These are phyloP conservation scores for Aspergillus nomiae DNA, from an alignment of 2,329 filamentous ascomycete species.

Conservation along the genomic window DNA sequence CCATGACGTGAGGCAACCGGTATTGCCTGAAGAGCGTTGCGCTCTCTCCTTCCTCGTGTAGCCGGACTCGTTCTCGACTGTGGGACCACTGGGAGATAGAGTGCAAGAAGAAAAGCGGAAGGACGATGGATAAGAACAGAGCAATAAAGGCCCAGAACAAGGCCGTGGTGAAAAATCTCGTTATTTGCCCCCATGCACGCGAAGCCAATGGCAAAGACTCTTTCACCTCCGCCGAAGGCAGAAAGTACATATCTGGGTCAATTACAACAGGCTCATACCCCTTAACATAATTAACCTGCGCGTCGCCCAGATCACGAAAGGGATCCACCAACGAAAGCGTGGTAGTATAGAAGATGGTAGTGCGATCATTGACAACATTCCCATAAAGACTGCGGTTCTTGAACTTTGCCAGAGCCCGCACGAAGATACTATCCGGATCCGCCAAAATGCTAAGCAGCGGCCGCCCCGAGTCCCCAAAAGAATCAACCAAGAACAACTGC, in stretches of 20 bases:
- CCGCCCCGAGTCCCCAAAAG: slow-evolving; percentile 78
- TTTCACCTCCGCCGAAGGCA: slow-evolving; percentile 29
- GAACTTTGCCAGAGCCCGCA: slow-evolving; percentile 75
- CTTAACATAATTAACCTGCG: slow-evolving; percentile 72
- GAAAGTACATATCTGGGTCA: slow-evolving; percentile 49
- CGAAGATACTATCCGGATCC: slow-evolving; percentile 82
- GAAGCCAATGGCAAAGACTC: slow-evolving; percentile 26
- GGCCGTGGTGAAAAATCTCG: slow-evolving; percentile 53
- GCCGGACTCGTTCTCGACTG: slow-evolving; percentile 71
- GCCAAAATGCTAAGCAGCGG: slow-evolving; percentile 80
- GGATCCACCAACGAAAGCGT: slow-evolving; percentile 76
- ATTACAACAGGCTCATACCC: slow-evolving; percentile 77
- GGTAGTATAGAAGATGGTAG: slow-evolving; percentile 81
- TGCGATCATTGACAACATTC: slow-evolving; percentile 85
- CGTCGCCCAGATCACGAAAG: slow-evolving; percentile 65
- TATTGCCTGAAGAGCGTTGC: slow-evolving; percentile 71
- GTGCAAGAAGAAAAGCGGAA: slow-evolving; percentile 73
- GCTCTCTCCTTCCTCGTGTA: slow-evolving; percentile 72
- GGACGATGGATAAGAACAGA: slow-evolving; percentile 73
- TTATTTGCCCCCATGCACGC: slow-evolving; percentile 36
- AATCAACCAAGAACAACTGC: slow-evolving; percentile 85
- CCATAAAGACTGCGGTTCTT: slow-evolving; percentile 76
- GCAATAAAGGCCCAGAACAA: slow-evolving; percentile 67
- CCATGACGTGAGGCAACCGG: slow-evolving; percentile 68
- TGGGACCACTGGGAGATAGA: slow-evolving; percentile 74